Conservation (phyloP, 2,329 filamentous ascomycete genomes). For the Neurospora sp. region DNA sequence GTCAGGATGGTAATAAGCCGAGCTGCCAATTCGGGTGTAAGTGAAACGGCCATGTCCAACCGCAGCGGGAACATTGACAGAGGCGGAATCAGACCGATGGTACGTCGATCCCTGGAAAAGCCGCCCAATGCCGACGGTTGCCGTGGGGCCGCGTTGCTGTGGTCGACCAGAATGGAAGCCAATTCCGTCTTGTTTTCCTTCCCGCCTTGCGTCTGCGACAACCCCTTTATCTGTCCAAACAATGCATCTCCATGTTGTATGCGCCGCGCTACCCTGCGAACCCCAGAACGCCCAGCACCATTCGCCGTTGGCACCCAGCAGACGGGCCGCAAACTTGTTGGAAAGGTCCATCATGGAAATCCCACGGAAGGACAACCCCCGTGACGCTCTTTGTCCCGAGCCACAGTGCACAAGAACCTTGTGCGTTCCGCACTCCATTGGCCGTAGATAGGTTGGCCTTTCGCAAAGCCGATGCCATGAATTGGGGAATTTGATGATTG, state of each 20-base stretch:
- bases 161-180: neutral
- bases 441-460: neutral
- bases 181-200: neutral
- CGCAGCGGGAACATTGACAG: conserved; percentile 3
- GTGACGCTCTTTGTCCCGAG: neutral
- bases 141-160: conserved; percentile 15
- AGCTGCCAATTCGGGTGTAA: neutral
- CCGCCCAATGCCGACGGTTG: conserved; percentile 23
- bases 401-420: neutral
- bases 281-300: neutral
- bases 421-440: neutral
- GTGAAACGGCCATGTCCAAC: neutral
- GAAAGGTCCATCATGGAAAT: neutral
- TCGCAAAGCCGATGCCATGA: neutral
- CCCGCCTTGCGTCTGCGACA: neutral
- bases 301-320: neutral
- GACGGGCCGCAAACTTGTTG: neutral
- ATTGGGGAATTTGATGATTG: neutral
- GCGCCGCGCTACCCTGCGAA: neutral
- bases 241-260: neutral
- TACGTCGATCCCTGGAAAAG: conserved; percentile 14
- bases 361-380: neutral
- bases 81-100: conserved; percentile 18
- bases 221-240: neutral
- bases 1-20: neutral